phyloP scores from a whole-genome alignment of 1,139 yeast species.

The Yarrowia galli region DNA sequence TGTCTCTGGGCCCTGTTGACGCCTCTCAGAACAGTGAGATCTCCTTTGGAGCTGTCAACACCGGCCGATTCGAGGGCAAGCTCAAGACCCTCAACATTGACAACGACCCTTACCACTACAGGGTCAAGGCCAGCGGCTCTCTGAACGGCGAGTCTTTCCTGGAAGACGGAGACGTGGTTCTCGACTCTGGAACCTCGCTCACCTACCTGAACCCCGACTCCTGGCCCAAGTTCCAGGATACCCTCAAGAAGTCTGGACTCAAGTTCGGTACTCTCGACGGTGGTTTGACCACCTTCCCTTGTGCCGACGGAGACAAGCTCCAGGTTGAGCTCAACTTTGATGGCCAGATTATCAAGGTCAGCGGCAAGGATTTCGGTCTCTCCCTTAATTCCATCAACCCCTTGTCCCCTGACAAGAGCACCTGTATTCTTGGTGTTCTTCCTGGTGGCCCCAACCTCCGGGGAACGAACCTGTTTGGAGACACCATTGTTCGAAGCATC shows the following conservation, averaged over 20 bases:
- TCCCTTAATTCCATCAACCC: background rate
- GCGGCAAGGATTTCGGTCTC: conserved; percentile 42
- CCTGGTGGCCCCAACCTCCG: background rate
- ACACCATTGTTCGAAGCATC: background rate
- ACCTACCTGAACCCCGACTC: conserved; percentile 44
- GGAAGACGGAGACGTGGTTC: background rate
- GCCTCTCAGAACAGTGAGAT: conserved; percentile 48
- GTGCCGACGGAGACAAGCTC: background rate
- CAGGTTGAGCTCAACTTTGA: conserved; percentile 41
- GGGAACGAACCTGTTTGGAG: background rate
- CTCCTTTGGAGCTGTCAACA: conserved; percentile 17
- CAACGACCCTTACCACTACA: background rate
- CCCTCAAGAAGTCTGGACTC: background rate
- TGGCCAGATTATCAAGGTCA: background rate
- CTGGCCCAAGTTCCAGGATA: background rate
- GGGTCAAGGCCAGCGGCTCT: background rate
- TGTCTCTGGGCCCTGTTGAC: background rate
- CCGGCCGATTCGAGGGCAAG: conserved; percentile 8
- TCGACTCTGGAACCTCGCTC: conserved; percentile 9
- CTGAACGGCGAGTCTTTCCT: background rate
- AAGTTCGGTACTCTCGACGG: background rate
- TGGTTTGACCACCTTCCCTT: background rate
- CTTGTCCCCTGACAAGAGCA: too few relatives aligned
- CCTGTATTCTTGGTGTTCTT: background rate
- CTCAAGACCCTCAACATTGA: background rate